phyloP scores from a whole-genome alignment of 2,329 filamentous ascomycete genomes.

The Akanthomyces dipterigenus region DNA sequence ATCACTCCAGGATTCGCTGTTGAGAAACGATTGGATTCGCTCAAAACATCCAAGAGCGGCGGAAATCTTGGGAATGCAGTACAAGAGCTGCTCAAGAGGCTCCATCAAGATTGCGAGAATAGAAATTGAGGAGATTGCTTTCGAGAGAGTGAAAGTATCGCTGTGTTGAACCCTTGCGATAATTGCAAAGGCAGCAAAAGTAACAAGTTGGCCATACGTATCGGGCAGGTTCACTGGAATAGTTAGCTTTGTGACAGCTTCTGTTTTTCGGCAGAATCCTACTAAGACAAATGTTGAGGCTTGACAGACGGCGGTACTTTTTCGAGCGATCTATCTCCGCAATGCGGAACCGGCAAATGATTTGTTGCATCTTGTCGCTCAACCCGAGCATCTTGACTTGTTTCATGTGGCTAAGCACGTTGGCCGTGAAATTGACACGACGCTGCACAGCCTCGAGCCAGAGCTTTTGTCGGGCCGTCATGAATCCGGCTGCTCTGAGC shows the following conservation, averaged over 20 bases:
- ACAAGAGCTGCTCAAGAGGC: conserved; percentile 3
- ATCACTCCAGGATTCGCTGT: neutral
- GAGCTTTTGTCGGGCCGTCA: neutral
- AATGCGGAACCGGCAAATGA: neutral
- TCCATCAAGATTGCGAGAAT: neutral
- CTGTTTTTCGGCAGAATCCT: neutral
- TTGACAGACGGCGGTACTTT: conserved; percentile 7
- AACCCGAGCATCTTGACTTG: conserved; percentile 9
- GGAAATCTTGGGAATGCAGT: neutral
- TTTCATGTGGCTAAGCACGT: conserved; percentile 5
- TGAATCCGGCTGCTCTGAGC: neutral
- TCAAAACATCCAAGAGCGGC: conserved; percentile 9
- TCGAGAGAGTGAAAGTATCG: conserved; percentile 7
- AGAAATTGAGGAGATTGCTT: conserved; percentile 9
- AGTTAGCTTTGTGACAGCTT: neutral
- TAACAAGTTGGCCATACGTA: conserved; percentile 2
- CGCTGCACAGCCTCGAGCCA: conserved; percentile 11
- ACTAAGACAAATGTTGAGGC: conserved; percentile 11
- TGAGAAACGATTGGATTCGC: conserved; percentile 8
- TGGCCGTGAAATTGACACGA: conserved; percentile 11
- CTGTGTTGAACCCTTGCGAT: neutral
- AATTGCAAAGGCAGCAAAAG: conserved; percentile 9
- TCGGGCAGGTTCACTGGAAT: neutral
- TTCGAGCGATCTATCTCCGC: conserved; percentile 7
- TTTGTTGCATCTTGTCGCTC: neutral